These are phyloP conservation scores for Thymus mandschuricus DNA, from an alignment of 257 asterid genomes.

Conservation along the genomic window DNA sequence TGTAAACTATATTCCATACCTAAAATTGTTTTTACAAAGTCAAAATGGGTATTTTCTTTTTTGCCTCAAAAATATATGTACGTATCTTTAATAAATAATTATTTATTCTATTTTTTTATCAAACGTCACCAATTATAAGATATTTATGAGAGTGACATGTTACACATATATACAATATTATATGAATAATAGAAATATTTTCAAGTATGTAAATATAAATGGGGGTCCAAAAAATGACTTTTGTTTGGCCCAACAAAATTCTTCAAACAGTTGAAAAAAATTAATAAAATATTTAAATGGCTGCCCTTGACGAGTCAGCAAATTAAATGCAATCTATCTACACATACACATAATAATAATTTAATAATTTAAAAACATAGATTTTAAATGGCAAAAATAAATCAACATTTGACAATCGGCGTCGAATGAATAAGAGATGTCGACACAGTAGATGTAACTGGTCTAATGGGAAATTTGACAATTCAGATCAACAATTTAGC, in stretches of 20 bases:
- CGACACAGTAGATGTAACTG: too few relatives aligned
- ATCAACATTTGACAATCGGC: too few relatives aligned
- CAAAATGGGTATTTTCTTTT: too few relatives aligned
- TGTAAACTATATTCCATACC: too few relatives aligned
- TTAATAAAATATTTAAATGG: slow-evolving; percentile 5
- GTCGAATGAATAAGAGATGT: too few relatives aligned
- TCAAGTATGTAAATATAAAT: background rate
- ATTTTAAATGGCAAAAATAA: too few relatives aligned
- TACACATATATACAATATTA: background rate
- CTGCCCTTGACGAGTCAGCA: slow-evolving; percentile 6
- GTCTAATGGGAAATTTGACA: too few relatives aligned
- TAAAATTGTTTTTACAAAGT: too few relatives aligned
- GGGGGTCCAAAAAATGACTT: slow-evolving; percentile 9
- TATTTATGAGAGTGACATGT: slow-evolving; percentile 3
- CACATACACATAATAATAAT: background rate
- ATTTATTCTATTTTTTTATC: background rate
- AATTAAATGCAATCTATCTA: slow-evolving; percentile 14
- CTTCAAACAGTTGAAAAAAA: slow-evolving; percentile 1
- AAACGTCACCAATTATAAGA: background rate
- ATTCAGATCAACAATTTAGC: too few relatives aligned
- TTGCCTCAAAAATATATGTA: too few relatives aligned
- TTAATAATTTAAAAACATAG: too few relatives aligned
- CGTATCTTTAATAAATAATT: too few relatives aligned
- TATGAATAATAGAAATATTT: background rate
- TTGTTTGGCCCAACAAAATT: slow-evolving; percentile 14